Base-by-base conservation (phyloP, 2,329 filamentous ascomycete genomes). In the Diaporthe nobilis region DNA sequence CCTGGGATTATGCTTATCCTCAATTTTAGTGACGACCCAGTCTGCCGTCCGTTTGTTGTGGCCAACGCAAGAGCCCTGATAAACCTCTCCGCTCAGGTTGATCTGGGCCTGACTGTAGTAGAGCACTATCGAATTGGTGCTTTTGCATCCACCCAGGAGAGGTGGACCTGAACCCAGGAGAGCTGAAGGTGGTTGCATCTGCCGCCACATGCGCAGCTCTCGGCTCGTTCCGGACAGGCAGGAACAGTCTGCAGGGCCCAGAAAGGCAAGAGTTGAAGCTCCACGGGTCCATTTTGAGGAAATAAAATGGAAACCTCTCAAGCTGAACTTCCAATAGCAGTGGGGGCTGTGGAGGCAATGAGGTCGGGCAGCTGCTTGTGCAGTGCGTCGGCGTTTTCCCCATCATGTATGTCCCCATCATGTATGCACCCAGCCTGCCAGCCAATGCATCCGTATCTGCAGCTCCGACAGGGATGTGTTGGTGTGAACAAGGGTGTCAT, bases 391-490 rank as follows among this genome's bases (percentile, higher is more conserved):
- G 63, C n/a, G 44, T 25, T 37, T 39, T 51, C 44, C 47, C 44
- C 6, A 53, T 37, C 39, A 55, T 65, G 71, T 53, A 53, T 63
- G 71, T 49, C 53, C 44, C 28, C 61, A 34, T 12, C 37, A 15
- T 53, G 71, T 42, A 44, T 65, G 71, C 60, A 63, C 47, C 31
- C 63, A 39, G 44, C 44, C 42, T 44, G 42, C 42, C 42, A 44
- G 47, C 47, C 34, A 68, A 68, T 53, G 58, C 65, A 53, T 73
- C 58, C 58, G 71, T 73, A 73, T 73, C 58, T 73, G 71, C 71
- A 65, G 71, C n/a, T 44, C 15, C 4, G 44, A 39, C 71, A 73
- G 58, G 71, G 71, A 17, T 37, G 2, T 51, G 57, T 61, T 53
- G 57, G 53, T 68, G 65, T 61, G 57, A n/a, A 72, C 71, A 53